Base-by-base conservation (phyloP, 139 green algal species). In the Spirogloea muscicola region DNA sequence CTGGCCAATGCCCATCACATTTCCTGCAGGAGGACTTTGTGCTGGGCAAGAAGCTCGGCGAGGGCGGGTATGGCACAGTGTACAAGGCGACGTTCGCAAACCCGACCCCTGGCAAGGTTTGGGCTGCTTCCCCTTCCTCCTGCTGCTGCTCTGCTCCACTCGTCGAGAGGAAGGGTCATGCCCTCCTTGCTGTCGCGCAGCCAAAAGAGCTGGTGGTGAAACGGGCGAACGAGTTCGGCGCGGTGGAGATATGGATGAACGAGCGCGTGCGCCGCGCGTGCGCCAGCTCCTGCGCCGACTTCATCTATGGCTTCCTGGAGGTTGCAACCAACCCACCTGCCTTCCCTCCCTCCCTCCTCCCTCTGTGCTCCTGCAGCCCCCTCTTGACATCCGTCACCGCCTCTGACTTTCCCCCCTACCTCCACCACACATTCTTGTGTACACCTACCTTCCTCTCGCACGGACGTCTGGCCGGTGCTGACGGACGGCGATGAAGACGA, bases 171-270 rank as follows among this genome's bases (percentile, higher is more conserved):
- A n/a, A n/a, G n/a, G n/a, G n/a, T n/a, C n/a, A n/a, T n/a, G n/a
- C n/a, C n/a, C n/a, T n/a, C n/a, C n/a, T n/a, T n/a, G n/a, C n/a
- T n/a, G n/a, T n/a, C n/a, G n/a, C n/a, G n/a, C n/a, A n/a, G n/a
- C n/a, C n/a, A n/a, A n/a, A 38, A 44, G 49, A 58, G 18, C 70
- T 88, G 7, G 74, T 90, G n/a, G 21, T 86, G 27, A 91, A 91
- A 41, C 84, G 92, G 76, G 93, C 93, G 25, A 96, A 88, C 57
- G 92, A 98, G 74, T 98, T 96, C 86, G 93, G 93, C 0, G 90
- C 94, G 72, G 94, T 91, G 10, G 94, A 98, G 85, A 91, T 92
- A 10, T 98, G 94, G 94, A 98, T 98, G 94, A 98, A 98, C 66
- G 91, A 96, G 83, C 89, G 94, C 44, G 80, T 97, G 80, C 88